Evolutionary conservation across 352 stramenopile species (phyloP).

Genomic region (Globisporangium sylvaticum): DNA sequence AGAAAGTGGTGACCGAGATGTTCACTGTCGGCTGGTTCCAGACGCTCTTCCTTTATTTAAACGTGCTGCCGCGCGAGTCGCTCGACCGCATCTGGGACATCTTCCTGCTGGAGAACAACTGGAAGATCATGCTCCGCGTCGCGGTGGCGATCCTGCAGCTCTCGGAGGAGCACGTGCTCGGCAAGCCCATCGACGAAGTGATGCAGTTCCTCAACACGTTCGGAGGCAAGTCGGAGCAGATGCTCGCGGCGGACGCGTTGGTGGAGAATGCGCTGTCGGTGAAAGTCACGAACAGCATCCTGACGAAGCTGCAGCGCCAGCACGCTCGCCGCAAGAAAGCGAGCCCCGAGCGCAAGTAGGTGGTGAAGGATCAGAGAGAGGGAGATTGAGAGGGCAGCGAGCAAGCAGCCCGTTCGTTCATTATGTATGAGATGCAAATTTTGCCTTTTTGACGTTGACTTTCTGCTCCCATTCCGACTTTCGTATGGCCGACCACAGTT

Average conservation of each 20-base stretch:
- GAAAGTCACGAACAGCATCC: slow-evolving; percentile 77
- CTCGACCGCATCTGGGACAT: slow-evolving; percentile 85
- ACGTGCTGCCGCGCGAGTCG: slow-evolving; percentile 64
- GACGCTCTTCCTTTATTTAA: slow-evolving; percentile 85
- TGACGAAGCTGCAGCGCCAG: slow-evolving; percentile 74
- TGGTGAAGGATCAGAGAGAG: neutral
- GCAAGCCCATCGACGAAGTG: slow-evolving; percentile 74
- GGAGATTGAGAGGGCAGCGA: neutral
- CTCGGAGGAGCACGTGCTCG: slow-evolving; percentile 54
- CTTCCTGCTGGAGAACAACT: slow-evolving; percentile 82
- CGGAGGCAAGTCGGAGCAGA: slow-evolving; percentile 39
- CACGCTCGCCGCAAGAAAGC: slow-evolving; percentile 48
- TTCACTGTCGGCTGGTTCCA: slow-evolving; percentile 88
- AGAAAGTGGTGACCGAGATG: slow-evolving; percentile 84
- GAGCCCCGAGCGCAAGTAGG: slow-evolving; percentile 22
- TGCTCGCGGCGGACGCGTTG: slow-evolving; percentile 50
- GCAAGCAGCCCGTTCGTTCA: neutral
- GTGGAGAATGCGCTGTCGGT: slow-evolving; percentile 48
- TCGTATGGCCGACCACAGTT: neutral
- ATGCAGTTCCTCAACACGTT: slow-evolving; percentile 89
- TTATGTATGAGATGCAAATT: slow-evolving; percentile 5
- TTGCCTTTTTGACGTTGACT: slow-evolving; percentile 1
- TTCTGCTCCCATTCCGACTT: neutral
- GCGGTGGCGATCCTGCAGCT: slow-evolving; percentile 67
- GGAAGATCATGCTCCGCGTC: slow-evolving; percentile 82